phyloP scores from a whole-genome alignment of 73 alveolate species.

The Paraurostyla sp. region DNA sequence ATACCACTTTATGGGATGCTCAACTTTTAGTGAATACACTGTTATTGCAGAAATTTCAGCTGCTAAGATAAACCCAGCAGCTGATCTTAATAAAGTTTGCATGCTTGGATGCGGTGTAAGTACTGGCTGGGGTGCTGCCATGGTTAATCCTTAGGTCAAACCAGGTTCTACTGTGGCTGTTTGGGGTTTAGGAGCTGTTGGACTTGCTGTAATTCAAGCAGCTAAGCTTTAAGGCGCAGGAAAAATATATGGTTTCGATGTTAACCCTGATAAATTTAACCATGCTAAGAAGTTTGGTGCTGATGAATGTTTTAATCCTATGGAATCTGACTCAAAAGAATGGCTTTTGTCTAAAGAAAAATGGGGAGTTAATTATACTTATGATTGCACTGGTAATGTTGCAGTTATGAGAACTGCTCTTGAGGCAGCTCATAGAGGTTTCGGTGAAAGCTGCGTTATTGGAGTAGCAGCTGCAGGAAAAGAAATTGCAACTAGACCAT shows the following conservation, averaged over 20 bases:
- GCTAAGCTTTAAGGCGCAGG: slow-evolving; percentile 85
- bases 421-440: slow-evolving; percentile 87
- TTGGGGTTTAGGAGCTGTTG: slow-evolving; percentile 97
- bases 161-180: slow-evolving; percentile 91
- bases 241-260: slow-evolving; percentile 90
- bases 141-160: slow-evolving; percentile 84
- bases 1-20: slow-evolving; percentile 92
- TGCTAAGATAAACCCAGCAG: slow-evolving; percentile 86
- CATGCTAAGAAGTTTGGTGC: slow-evolving; percentile 94
- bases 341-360: slow-evolving; percentile 68
- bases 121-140: slow-evolving; percentile 95
- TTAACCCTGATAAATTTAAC: slow-evolving; percentile 84
- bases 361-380: slow-evolving; percentile 93
- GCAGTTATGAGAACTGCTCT: slow-evolving; percentile 92
- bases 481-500: slow-evolving; percentile 86
- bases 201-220: slow-evolving; percentile 93
- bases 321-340: slow-evolving; percentile 78
- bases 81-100: slow-evolving; percentile 86
- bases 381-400: slow-evolving; percentile 90
- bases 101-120: slow-evolving; percentile 94
- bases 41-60: slow-evolving; percentile 89
- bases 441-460: slow-evolving; percentile 89
- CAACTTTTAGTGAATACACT: slow-evolving; percentile 90
- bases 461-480: slow-evolving; percentile 96
- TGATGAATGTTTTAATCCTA: slow-evolving; percentile 89